Evolutionary conservation across 257 asterid species (phyloP), one percentile per base, ranked within the genome.

Genomic region (Thymus quinquecostatus): DNA sequence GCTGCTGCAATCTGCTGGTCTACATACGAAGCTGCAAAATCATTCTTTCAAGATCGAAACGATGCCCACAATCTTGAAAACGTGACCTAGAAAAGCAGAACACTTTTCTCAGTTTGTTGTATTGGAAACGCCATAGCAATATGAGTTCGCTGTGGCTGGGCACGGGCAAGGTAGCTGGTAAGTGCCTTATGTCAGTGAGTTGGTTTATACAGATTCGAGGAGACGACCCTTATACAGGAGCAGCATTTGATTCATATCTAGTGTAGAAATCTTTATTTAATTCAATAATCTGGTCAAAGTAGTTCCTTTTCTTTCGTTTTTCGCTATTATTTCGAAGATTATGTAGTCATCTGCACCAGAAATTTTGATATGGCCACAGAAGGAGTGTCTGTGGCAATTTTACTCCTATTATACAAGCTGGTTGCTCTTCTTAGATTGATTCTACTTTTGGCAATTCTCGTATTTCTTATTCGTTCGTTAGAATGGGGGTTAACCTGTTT

Each of bases 1-100:
- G 99, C 99, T 33, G 98, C 99, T 69, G 99, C 99, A 21, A 90
- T 95, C 77, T 89, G 97, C 82, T 95, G 99, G 98, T 95, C 99
- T 8, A 95, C 96, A 0, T 92, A 95, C 56, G 99, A 95, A 88
- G 92, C 99, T 66, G 85, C 84, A 8, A 95, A 95, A 84, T 13
- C 82, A 68, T 89, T 92, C 82, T 95, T 95, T 82, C 88, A 87
- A 72, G 94, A 89, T 21, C 48, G 41, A 69, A 84, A 88, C 47
- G 10, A 61, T 14, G 49, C 74, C 70, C 51, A 51, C 53, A 63
- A 63, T 71, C 75, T 60, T 34, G 75, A 56, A 57, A 82, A 64
- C 4, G 73, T 64, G 66, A 79, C 86, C 68, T 85, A 83, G 66
- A 66, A 43, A 38, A 38, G 41, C 41, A 38, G 41, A 4, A 43